phyloP scores from a whole-genome alignment of 805 yeast species.

The Starmerella lactis-condensi region DNA sequence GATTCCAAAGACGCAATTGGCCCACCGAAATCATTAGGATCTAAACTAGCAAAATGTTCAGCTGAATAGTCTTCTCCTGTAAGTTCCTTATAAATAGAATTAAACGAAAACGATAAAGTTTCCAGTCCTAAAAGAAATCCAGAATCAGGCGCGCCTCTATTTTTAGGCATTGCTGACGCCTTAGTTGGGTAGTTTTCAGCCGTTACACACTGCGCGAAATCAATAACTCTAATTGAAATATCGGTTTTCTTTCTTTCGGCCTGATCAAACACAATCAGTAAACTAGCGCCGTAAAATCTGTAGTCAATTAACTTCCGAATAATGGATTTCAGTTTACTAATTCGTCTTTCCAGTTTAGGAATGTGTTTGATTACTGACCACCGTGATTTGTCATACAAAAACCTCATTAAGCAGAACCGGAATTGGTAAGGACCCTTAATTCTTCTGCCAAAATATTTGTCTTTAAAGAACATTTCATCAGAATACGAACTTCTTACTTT shows the following conservation, averaged over 20 bases:
- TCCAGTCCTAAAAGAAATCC: slow-evolving; percentile 74
- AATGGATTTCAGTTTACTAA: slow-evolving; percentile 39
- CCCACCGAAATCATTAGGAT: no score
- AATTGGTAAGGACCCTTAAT: slow-evolving; percentile 58
- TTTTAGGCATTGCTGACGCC: slow-evolving; percentile 53
- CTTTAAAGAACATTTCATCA: slow-evolving; percentile 43
- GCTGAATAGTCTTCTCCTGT: slow-evolving; percentile 26
- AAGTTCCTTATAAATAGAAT: slow-evolving; percentile 37
- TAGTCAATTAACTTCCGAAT: slow-evolving; percentile 48
- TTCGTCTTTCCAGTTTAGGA: slow-evolving; percentile 42
- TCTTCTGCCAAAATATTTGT: slow-evolving; percentile 81
- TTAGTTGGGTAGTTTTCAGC: slow-evolving; percentile 32
- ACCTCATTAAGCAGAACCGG: slow-evolving; percentile 53
- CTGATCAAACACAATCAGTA: slow-evolving; percentile 80
- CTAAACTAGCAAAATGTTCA: slow-evolving; percentile 9
- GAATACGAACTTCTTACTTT: slow-evolving; percentile 49
- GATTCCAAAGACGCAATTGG: no score
- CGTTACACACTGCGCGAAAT: slow-evolving; percentile 85
- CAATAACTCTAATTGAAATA: slow-evolving; percentile 44
- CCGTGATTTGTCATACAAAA: slow-evolving; percentile 57
- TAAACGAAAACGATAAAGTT: slow-evolving; percentile 53
- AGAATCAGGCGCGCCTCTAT: slow-evolving; percentile 43
- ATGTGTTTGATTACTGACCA: slow-evolving; percentile 47
- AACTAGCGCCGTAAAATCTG: slow-evolving; percentile 78
- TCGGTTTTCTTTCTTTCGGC: slow-evolving; percentile 16